Evolutionary conservation across 371 early-diverging fungal species (phyloP).

Genomic region (Apophysomyces sp.): DNA sequence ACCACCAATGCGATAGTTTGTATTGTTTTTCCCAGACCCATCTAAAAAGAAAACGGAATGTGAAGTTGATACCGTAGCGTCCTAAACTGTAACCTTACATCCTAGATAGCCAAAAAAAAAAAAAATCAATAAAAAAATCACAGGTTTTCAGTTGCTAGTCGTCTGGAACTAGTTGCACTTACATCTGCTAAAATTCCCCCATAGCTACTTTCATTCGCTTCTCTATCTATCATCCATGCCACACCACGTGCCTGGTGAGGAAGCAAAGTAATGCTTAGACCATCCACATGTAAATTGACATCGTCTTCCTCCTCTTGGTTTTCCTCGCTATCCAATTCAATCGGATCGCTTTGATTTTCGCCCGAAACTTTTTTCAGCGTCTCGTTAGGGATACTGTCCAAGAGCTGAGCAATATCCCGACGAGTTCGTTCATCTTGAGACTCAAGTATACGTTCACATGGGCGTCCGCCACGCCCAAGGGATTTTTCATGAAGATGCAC

Average conservation of each 20-base stretch:
- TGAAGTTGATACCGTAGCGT: background rate
- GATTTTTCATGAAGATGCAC: background rate
- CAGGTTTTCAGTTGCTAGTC: too few relatives aligned
- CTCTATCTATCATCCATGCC: conserved; percentile 50
- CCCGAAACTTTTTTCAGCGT: conserved; percentile 2
- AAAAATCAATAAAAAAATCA: background rate
- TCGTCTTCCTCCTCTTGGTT: conserved; percentile 11
- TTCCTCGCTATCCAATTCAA: conserved; percentile 1
- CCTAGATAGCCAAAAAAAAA: conserved; percentile 15
- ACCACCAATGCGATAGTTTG: conserved; percentile 78
- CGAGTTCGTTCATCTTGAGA: conserved; percentile 17
- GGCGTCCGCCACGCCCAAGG: background rate
- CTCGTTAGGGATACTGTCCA: conserved; percentile 40
- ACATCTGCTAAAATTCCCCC: conserved; percentile 84
- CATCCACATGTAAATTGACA: conserved; percentile 25
- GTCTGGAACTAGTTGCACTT: conserved; percentile 15
- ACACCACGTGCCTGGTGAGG: conserved; percentile 44
- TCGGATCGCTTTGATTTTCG: background rate
- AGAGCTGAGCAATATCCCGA: conserved; percentile 32
- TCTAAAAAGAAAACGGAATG: conserved; percentile 21
- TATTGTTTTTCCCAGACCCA: conserved; percentile 93
- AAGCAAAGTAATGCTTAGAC: conserved; percentile 32
- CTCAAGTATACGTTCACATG: background rate
- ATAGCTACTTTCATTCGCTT: conserved; percentile 37
- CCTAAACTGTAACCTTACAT: conserved; percentile 14